Conservation (phyloP, 1,139 yeast genomes). For the Hyphopichia pseudoburtonii region DNA sequence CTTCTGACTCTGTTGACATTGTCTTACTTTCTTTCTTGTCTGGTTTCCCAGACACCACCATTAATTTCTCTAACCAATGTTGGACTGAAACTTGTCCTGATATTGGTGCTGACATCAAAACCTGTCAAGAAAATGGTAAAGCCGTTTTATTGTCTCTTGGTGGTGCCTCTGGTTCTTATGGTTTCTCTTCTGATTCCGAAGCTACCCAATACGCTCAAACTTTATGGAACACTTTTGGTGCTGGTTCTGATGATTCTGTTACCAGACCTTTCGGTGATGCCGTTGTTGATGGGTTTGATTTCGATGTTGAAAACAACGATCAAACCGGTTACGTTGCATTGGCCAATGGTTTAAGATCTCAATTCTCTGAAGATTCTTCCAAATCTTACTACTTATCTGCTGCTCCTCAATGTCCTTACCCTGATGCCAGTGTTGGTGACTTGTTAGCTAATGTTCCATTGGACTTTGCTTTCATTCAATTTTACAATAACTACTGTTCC, state of each 20-base stretch:
- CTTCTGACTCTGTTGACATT: conserved; percentile 63
- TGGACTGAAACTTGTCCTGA: conserved; percentile 47
- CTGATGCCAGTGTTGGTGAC: conserved; percentile 76
- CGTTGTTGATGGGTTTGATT: conserved; percentile 40
- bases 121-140: conserved; percentile 75
- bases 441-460: conserved; percentile 57
- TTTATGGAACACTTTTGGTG: conserved; percentile 81
- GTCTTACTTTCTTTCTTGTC: conserved; percentile 65
- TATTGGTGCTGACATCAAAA: conserved; percentile 66
- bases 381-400: conserved; percentile 75
- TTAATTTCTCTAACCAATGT: conserved; percentile 73
- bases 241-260: conserved; percentile 44
- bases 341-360: conserved; percentile 55
- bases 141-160: conserved; percentile 76
- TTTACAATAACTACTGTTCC: conserved; percentile 82
- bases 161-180: conserved; percentile 75
- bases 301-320: conserved; percentile 39
- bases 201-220: conserved; percentile 70
- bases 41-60: conserved; percentile 47
- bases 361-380: conserved; percentile 49
- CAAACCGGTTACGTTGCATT: conserved; percentile 58
- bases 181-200: conserved; percentile 58
- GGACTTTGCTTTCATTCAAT: conserved; percentile 84
- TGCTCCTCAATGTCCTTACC: conserved; percentile 90
- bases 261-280: conserved; percentile 71